Evolutionary conservation across 768 basidiomycete genomes (phyloP), one percentile per base, ranked within the genome.

Genomic region (Cantharellus cinnabarinus): DNA sequence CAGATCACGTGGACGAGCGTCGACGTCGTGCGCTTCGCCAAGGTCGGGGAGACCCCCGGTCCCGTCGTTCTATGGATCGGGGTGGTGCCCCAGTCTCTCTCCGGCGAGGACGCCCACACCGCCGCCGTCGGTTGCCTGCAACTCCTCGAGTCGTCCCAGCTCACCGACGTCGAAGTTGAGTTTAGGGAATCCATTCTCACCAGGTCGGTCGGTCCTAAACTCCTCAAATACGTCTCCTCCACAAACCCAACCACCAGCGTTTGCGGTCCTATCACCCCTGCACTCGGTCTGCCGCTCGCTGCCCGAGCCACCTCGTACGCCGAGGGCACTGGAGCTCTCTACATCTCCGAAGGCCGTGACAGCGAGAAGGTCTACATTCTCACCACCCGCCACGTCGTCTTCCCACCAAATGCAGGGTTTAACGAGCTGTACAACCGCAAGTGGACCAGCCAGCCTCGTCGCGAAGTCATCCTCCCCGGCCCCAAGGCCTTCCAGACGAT

Each of bases 291-390:
- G 15, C 44, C 66, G 60, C 61, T 51, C 63, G 61, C 40, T 55
- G 55, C 38, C 50, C 69, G 63, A 44, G 42, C 57, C 3, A 67
- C 62, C 60, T 48, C 44, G 29, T 48, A 48, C 29, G 44, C 44
- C 44, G 70, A 73, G 63, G 73, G 74, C 5, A 74, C 72, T 0
- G 35, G 73, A 4, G 56, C 38, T 42, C 40, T 61, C 4, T 61
- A 52, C 50, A 15, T 61, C 37, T 7, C 50, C 39, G 58, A 60
- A 39, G 58, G 59, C 35, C 20, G 61, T 15, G 57, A 54, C 5
- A 60, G 48, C 61, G 35, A 59, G 3, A 60, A 10, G 20, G 42
- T 61, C 59, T 54, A 55, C 4, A 10, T 10, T 38, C 42, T 61
- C 44, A 39, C 60, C 14, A 5, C 14, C 38, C 59, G 48, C 39